Conservation (phyloP, 2,329 filamentous ascomycete species). For the Aspergillus ibericus region DNA sequence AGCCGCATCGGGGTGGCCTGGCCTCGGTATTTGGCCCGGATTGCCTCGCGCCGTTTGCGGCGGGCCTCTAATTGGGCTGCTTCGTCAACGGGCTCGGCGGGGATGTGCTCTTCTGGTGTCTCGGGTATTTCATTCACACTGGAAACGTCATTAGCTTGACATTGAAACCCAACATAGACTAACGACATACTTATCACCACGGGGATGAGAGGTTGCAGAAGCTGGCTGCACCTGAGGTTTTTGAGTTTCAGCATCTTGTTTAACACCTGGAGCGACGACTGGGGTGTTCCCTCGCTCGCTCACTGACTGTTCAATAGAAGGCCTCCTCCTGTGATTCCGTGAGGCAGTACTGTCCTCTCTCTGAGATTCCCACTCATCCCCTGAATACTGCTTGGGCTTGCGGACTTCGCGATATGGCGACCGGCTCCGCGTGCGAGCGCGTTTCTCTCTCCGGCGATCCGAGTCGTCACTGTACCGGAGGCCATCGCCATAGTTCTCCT, state of each 20-base stretch:
- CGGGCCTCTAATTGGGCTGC: slow-evolving; percentile 81
- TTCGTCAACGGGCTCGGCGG: slow-evolving; percentile 69
- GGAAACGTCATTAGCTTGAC: slow-evolving; percentile 13
- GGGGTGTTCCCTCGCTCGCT: slow-evolving; percentile 63
- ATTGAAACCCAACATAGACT: neutral
- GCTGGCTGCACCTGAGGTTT: slow-evolving; percentile 59
- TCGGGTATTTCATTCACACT: slow-evolving; percentile 22
- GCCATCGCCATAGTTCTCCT: slow-evolving; percentile 40
- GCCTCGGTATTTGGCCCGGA: slow-evolving; percentile 75
- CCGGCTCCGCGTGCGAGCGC: slow-evolving; percentile 56
- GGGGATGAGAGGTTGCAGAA: slow-evolving; percentile 40
- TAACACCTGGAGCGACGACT: slow-evolving; percentile 59
- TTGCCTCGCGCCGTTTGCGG: slow-evolving; percentile 78
- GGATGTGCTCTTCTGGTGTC: slow-evolving; percentile 35
- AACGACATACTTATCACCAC: slow-evolving; percentile 42
- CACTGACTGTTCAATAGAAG: slow-evolving; percentile 60
- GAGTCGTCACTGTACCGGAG: slow-evolving; percentile 55
- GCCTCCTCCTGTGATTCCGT: slow-evolving; percentile 46
- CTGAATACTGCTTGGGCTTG: slow-evolving; percentile 39
- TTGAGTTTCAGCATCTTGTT: slow-evolving; percentile 67
- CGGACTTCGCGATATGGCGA: slow-evolving; percentile 45
- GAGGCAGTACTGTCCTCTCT: slow-evolving; percentile 28
- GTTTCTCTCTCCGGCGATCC: slow-evolving; percentile 53
- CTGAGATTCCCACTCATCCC: slow-evolving; percentile 34
- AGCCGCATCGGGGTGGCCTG: slow-evolving; percentile 72